Evolutionary conservation across 768 basidiomycete genomes (phyloP), one percentile per base, ranked within the genome.

Genomic region (Asterophora parasitica): DNA sequence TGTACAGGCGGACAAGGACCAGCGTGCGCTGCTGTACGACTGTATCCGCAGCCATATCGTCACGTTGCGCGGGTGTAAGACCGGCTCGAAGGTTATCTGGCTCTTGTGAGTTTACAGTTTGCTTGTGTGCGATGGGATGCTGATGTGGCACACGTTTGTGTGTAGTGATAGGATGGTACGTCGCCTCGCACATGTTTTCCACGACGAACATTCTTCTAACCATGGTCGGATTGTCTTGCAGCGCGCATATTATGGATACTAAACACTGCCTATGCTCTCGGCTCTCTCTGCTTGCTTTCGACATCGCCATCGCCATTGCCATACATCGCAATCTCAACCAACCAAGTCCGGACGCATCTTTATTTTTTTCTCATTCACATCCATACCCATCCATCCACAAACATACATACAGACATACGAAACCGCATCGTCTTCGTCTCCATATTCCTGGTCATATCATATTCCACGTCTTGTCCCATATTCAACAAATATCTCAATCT

Each of bases 81-180:
- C 90, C 1, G 90, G 90, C 20, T 91, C 89, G 1, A 91, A 90
- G 61, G 88, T 92, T 59, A 92, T 92, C 60, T 92, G 90, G 90
- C 74, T 92, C 42, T 92, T 92, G 74, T 78, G 60, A 44, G 71
- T 71, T 23, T 6, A 23, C 33, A 23, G 46, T 7, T 26, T 20
- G 31, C 16, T 10, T 12, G 17, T 31, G 44, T 23, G 34, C 48
- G 7, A 20, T 49, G 9, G 31, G 38, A 6, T 19, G 46, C 35
- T 56, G 34, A 23, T 23, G 23, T 23, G 23, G 23, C 6, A 3
- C 23, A 6, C 8, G 13, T 19, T 28, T 8, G 37, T 44, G 12
- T 15, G 5, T 27, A 73, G 72, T 48, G 72, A 74, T 57, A 65
- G 72, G 38, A 74, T 74, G 72, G 72, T 68, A 46, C 20, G 50